A percentile compares a stretch with the other conserved stretches of the same genome.
These are phyloP conservation scores for Pseudogymnoascus sp. DNA, from an alignment of 2,329 filamentous ascomycete species.

Conservation along the genomic window DNA sequence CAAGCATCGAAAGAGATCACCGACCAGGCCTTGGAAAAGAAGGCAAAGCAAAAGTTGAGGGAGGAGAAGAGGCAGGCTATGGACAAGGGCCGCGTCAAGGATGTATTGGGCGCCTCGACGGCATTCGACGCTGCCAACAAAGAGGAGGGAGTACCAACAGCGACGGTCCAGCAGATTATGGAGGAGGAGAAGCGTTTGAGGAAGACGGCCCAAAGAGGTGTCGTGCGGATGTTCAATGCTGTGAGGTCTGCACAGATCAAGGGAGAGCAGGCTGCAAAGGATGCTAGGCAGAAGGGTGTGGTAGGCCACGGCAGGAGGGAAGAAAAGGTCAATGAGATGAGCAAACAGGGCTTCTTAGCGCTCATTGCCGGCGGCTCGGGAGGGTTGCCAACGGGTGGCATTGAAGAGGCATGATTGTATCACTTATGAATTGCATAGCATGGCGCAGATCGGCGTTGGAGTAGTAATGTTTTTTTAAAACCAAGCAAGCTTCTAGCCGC, in stretches of 20 bases:
- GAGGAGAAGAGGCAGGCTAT: conserved; percentile 71
- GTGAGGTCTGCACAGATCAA: conserved; percentile 88
- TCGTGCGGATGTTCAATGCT: conserved; percentile 93
- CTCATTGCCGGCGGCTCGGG: conserved; percentile 65
- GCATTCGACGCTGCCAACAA: conserved; percentile 46
- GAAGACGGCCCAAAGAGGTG: conserved; percentile 86
- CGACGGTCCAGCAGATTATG: conserved; percentile 48
- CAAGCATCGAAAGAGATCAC: conserved; percentile 64
- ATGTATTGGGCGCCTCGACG: conserved; percentile 60
- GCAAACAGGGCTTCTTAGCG: conserved; percentile 91
- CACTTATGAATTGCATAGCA: conserved; percentile 12
- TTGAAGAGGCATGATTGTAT: conserved; percentile 46
- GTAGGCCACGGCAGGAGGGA: conserved; percentile 74
- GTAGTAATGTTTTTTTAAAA: conserved; percentile 1
- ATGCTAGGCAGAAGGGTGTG: conserved; percentile 62
- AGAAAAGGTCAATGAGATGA: conserved; percentile 91
- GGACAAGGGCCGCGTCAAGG: conserved; percentile 82
- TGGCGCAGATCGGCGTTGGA: conserved; percentile 7
- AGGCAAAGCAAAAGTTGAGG: conserved; percentile 70
- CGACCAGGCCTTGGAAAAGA: conserved; percentile 72
- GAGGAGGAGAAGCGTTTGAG: conserved; percentile 73
- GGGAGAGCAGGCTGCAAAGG: conserved; percentile 67
- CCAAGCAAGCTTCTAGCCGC: neutral
- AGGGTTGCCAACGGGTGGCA: conserved; percentile 48
- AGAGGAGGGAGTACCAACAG: conserved; percentile 29